These are phyloP conservation scores for Borovskyia barvae DNA, from an alignment of 208 protist species.

Conservation along the genomic window DNA sequence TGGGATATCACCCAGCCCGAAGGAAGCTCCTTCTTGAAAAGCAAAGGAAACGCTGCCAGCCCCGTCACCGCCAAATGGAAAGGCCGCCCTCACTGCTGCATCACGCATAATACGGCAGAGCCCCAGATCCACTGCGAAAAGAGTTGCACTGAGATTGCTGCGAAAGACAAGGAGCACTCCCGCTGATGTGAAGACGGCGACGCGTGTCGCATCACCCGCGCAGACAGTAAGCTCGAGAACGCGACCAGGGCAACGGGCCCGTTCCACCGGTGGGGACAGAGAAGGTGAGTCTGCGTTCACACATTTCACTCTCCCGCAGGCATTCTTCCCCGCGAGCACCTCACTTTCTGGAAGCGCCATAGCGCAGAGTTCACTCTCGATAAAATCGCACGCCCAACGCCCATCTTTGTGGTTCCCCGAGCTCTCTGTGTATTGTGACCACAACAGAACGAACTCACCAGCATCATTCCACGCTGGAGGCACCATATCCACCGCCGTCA, in stretches of 20 bases:
- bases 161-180: conserved; percentile 10
- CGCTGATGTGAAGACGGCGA: conserved; percentile 14
- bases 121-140: conserved; percentile 15
- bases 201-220: conserved; percentile 7
- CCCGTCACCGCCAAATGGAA: not conserved
- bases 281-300: not conserved
- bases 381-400: not conserved
- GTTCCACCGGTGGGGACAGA: not conserved
- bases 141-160: conserved; percentile 6
- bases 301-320: not conserved
- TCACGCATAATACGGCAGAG: conserved; percentile 5
- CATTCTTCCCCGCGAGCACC: not conserved
- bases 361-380: conserved; percentile 8
- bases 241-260: not conserved
- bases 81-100: not conserved
- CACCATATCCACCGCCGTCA: conserved; percentile 12
- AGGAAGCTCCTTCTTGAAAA: not conserved
- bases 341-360: conserved; percentile 12
- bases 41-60: not conserved
- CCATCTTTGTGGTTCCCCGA: too few relatives aligned
- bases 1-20: not conserved
- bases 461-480: conserved; percentile 13
- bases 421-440: not conserved
- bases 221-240: conserved; percentile 12
- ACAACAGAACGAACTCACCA: conserved; percentile 13